Conservation (phyloP, 2,329 filamentous ascomycete species). For the Neophaeococcomyces aloes region DNA sequence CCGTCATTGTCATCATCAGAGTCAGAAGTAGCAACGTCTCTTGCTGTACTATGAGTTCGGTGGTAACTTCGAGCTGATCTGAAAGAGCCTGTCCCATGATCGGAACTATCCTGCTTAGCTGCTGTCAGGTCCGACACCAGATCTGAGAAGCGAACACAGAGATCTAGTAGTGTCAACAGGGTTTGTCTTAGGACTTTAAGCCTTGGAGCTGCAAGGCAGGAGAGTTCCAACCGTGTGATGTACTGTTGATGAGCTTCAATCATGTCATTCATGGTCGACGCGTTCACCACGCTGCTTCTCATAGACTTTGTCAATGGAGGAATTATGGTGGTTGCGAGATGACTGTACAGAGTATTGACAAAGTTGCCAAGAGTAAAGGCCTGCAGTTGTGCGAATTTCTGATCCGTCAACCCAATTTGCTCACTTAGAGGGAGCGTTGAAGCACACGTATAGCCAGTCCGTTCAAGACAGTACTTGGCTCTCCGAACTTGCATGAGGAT, state of each 20-base stretch:
- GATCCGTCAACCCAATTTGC: slow-evolving; percentile 3
- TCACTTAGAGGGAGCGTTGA: slow-evolving; percentile 26
- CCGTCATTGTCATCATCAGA: slow-evolving; percentile 21
- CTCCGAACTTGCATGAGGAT: slow-evolving; percentile 69
- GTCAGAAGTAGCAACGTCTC: slow-evolving; percentile 8
- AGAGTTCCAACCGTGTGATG: slow-evolving; percentile 51
- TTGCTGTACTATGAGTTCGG: slow-evolving; percentile 8
- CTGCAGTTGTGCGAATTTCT: slow-evolving; percentile 31
- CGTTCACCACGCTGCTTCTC: slow-evolving; percentile 44
- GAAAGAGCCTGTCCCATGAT: slow-evolving; percentile 14
- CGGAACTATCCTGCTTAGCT: background rate
- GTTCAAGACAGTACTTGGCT: slow-evolving; percentile 56
- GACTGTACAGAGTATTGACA: slow-evolving; percentile 60
- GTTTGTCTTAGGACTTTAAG: slow-evolving; percentile 61
- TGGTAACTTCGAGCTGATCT: slow-evolving; percentile 13
- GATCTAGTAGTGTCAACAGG: slow-evolving; percentile 65
- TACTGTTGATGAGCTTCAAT: slow-evolving; percentile 57
- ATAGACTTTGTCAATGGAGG: slow-evolving; percentile 50
- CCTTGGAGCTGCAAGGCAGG: slow-evolving; percentile 59
- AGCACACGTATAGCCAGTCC: slow-evolving; percentile 30
- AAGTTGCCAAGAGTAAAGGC: slow-evolving; percentile 69
- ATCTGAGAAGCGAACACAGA: slow-evolving; percentile 60
- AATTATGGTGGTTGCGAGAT: slow-evolving; percentile 64
- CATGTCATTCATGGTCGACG: slow-evolving; percentile 73
- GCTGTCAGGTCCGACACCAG: slow-evolving; percentile 24